Conservation (phyloP, 2,329 filamentous ascomycete species). For the Phoma sp. region DNA sequence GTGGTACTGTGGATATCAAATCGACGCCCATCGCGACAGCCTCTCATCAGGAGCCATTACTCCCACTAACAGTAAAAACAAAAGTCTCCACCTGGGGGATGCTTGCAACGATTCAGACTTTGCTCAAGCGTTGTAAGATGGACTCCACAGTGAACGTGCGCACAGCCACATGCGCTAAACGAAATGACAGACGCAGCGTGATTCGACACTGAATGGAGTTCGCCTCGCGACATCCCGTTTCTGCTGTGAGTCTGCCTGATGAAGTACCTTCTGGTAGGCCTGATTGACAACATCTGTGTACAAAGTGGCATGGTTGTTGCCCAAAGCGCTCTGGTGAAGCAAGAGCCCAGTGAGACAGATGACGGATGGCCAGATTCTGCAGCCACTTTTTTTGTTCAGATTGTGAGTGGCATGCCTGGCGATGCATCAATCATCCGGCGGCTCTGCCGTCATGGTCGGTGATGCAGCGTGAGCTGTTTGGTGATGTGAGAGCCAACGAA, state of each 20-base stretch:
- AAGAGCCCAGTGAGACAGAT: slow-evolving; percentile 17
- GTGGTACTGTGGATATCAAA: slow-evolving; percentile 20
- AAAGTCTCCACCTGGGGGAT: slow-evolving; percentile 1
- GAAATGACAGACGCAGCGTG: slow-evolving; percentile 26
- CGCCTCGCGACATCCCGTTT: slow-evolving; percentile 24
- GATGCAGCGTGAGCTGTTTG: slow-evolving; percentile 6
- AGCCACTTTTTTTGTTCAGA: slow-evolving; percentile 3
- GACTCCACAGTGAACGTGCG: slow-evolving; percentile 24
- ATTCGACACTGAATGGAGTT: slow-evolving; percentile 28
- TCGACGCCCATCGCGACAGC: slow-evolving; percentile 8
- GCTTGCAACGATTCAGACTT: slow-evolving; percentile 6
- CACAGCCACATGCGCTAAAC: slow-evolving; percentile 43
- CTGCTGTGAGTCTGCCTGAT: slow-evolving; percentile 30
- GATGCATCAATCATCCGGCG: neutral
- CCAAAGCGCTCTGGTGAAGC: slow-evolving; percentile 26
- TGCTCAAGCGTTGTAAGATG: slow-evolving; percentile 22
- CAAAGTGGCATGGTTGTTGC: slow-evolving; percentile 16
- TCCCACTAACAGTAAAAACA: neutral
- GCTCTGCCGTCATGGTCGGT: slow-evolving; percentile 9
- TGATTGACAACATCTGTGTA: slow-evolving; percentile 18
- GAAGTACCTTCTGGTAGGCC: slow-evolving; percentile 21
- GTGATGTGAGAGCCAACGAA: slow-evolving; percentile 11
- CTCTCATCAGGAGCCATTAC: neutral
- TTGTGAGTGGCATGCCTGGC: slow-evolving; percentile 4
- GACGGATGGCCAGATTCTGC: slow-evolving; percentile 4